Base-by-base conservation (phyloP, 2,329 filamentous ascomycete genomes). In the Alternaria viburni region DNA sequence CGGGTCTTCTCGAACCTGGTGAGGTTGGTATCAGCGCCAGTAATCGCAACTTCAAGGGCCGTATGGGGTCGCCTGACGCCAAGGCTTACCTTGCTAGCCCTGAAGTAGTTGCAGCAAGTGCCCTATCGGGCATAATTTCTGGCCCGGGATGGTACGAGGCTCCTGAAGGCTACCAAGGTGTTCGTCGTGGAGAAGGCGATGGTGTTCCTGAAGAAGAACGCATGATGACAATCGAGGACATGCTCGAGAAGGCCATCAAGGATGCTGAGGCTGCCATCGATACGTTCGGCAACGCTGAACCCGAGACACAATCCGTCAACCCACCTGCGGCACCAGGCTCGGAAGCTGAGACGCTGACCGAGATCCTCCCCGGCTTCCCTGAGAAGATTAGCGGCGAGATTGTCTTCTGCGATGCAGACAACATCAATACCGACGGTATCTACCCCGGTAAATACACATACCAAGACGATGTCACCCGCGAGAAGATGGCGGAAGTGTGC, bases 371-470 rank as follows among this genome's bases (percentile, higher is more conserved):
- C 1, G 93, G 93, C 36, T 97, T 98, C 78, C 93, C 94, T 0
- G 91, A 93, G 71, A 89, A 89, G 66, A 88, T 98, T 13, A 84
- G 86, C 9, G 95, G 95, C 21, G 93, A 97, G 79, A 96, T 98
- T 62, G 85, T 97, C 50, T 97, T 96, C 81, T 92, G 88, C 76
- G 92, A 97, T 73, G 88, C 87, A 1, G 91, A 93, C 77, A 96
- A 97, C 81, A 88, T 97, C 77, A 92, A 96, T 81, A 98, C 95
- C 0, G 95, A 98, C 75, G 90, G 87, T 57, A 97, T 98, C 78
- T 98, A 98, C 79, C 91, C 93, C 0, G 93, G 92, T 5, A 93
- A 94, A 77, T 93, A 93, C 79, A 97, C 94, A 0, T 98, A 98
- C 81, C 93, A 96, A 77, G 94, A 98, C 75, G 87, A 92, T 72